Conservation (phyloP, 129 eudicot species). For the Lactuca saligna region DNA sequence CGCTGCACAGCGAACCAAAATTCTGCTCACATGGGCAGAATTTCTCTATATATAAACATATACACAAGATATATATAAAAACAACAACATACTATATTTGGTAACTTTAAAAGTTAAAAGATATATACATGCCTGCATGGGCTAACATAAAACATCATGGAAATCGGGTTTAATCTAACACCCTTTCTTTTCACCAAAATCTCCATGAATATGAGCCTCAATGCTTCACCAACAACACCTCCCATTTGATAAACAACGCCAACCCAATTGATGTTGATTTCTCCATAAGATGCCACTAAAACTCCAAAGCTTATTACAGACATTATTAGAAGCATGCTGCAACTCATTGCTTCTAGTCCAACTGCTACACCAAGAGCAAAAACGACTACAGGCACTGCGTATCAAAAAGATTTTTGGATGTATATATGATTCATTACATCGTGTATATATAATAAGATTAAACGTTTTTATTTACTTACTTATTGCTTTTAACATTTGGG, state of each 20-base stretch:
- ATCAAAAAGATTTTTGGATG: neutral
- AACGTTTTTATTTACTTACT: conserved; percentile 44
- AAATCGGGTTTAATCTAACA: conserved; percentile 66
- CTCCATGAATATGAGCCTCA: conserved; percentile 90
- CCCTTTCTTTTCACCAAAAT: conserved; percentile 85
- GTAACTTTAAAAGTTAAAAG: conserved; percentile 7
- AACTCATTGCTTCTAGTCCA: conserved; percentile 86
- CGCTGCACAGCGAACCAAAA: conserved; percentile 51
- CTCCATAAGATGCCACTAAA: conserved; percentile 87
- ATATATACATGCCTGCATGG: conserved; percentile 82
- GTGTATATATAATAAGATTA: neutral
- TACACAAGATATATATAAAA: neutral
- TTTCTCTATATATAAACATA: conserved; percentile 18
- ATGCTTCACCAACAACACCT: conserved; percentile 90
- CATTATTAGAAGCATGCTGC: conserved; percentile 81
- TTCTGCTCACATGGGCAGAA: conserved; percentile 25
- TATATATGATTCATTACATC: neutral
- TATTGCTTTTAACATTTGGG: conserved; percentile 92
- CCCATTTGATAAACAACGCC: conserved; percentile 98
- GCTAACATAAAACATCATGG: conserved; percentile 89
- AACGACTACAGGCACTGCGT: conserved; percentile 83
- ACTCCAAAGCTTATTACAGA: conserved; percentile 90
- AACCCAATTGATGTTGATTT: conserved; percentile 71
- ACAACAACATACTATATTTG: conserved; percentile 11
- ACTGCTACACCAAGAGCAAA: conserved; percentile 82